Evolutionary conservation across 768 basidiomycete species (phyloP).

Genomic region (Amanita exitialis): DNA sequence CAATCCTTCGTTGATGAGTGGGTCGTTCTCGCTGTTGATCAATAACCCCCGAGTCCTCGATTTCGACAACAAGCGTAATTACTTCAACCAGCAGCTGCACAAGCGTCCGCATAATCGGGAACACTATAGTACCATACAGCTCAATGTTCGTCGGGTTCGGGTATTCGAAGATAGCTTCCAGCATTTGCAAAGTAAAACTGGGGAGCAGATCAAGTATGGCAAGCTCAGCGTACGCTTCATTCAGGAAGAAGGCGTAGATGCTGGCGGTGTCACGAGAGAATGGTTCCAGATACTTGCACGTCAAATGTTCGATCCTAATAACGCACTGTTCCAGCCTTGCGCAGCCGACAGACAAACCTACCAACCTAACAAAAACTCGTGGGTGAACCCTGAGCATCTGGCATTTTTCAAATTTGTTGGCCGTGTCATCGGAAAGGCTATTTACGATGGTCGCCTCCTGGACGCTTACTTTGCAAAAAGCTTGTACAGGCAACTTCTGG

Average conservation of each 20-base stretch:
- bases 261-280: slow-evolving; percentile 94
- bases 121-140: slow-evolving; percentile 73
- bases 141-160: slow-evolving; percentile 82
- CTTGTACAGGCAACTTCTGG: slow-evolving; percentile 89
- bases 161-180: slow-evolving; percentile 99
- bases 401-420: slow-evolving; percentile 99
- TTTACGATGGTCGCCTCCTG: slow-evolving; percentile 90
- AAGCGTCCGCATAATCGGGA: slow-evolving; percentile 72
- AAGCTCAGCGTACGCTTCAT: slow-evolving; percentile 96
- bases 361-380: slow-evolving; percentile 90
- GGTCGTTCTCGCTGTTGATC: slow-evolving; percentile 93
- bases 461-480: slow-evolving; percentile 98
- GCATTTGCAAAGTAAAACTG: slow-evolving; percentile 77
- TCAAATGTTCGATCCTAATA: slow-evolving; percentile 99
- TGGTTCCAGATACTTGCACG: slow-evolving; percentile 98
- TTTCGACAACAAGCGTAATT: slow-evolving; percentile 99
- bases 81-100: slow-evolving; percentile 88
- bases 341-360: slow-evolving; percentile 93
- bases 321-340: slow-evolving; percentile 96
- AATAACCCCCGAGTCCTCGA: slow-evolving; percentile 95
- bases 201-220: slow-evolving; percentile 96
- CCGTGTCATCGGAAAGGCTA: slow-evolving; percentile 94
- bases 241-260: slow-evolving; percentile 96
- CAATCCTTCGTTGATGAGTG: slow-evolving; percentile 96
- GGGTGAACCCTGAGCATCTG: slow-evolving; percentile 92